A percentile compares a stretch with the other conserved stretches of the same genome.
phyloP scores from a whole-genome alignment of 176 grass and related monocot species.

The Rhynchospora breviuscula region DNA sequence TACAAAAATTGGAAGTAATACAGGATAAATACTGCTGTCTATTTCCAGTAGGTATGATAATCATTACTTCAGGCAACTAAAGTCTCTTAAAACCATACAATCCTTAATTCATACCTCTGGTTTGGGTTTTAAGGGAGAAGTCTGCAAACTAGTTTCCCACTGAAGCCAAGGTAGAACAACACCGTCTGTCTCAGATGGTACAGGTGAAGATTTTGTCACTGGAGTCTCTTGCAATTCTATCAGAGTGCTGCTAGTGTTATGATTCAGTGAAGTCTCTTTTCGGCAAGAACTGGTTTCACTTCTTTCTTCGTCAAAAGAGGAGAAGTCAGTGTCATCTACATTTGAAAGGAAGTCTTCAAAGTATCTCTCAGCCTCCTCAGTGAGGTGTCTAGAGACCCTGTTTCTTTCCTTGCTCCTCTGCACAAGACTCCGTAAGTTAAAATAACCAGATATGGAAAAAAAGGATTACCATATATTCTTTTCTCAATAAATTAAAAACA shows the following conservation, averaged over 20 bases:
- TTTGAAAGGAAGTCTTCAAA: conserved; percentile 95
- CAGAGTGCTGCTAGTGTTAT: neutral
- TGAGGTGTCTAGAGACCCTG: conserved; percentile 61
- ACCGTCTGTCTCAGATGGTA: conserved; percentile 45
- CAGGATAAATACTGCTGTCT: neutral
- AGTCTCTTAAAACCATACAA: neutral
- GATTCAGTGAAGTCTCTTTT: conserved; percentile 30
- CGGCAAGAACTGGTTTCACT: conserved; percentile 65
- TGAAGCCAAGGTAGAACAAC: conserved; percentile 94
- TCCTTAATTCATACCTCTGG: conserved; percentile 28
- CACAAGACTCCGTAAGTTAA: conserved; percentile 16
- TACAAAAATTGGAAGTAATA: neutral
- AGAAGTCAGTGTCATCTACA: conserved; percentile 96
- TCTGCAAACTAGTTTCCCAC: conserved; percentile 74
- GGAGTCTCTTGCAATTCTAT: conserved; percentile 39
- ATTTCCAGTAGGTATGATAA: neutral
- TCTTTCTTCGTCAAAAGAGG: conserved; percentile 93
- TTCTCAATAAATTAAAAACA: neutral
- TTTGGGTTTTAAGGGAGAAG: conserved; percentile 57
- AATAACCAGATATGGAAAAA: neutral
- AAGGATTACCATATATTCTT: neutral
- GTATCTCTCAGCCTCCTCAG: conserved; percentile 79
- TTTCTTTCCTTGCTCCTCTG: conserved; percentile 95
- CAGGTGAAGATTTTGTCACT: conserved; percentile 34
- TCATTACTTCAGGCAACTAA: neutral